These are phyloP conservation scores for Pyricularia grisea DNA, from an alignment of 2,329 filamentous ascomycete genomes.

Conservation along the genomic window DNA sequence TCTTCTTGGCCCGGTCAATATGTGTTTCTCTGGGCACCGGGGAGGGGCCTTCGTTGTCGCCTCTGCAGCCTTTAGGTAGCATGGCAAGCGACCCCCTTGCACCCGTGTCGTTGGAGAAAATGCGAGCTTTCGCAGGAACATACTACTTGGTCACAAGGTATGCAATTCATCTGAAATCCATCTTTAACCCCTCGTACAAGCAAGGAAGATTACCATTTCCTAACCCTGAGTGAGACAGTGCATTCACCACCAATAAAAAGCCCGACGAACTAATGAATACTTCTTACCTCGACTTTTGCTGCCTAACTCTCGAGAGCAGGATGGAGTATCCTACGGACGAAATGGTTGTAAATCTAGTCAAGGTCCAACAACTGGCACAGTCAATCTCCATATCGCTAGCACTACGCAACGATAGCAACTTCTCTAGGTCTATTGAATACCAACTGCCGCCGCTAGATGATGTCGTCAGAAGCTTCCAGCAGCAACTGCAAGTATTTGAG, in stretches of 20 bases:
- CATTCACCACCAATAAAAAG: constrained; percentile 28
- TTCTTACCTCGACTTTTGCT: constrained; percentile 31
- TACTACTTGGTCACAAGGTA: constrained; percentile 36
- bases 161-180: neutral
- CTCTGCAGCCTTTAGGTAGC: neutral
- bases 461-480: constrained; percentile 32
- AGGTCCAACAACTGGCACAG: constrained; percentile 37
- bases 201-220: neutral
- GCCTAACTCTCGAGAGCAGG: constrained; percentile 28
- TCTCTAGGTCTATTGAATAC: neutral
- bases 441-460: constrained; percentile 25
- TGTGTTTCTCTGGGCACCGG: constrained; percentile 30
- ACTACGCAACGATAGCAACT: constrained; percentile 18
- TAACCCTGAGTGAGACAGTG: constrained; percentile 9
- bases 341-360: constrained; percentile 34
- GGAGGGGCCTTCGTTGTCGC: constrained; percentile 12
- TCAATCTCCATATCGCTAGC: constrained; percentile 31
- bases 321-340: constrained; percentile 33
- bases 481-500: constrained; percentile 26
- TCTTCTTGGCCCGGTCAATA: constrained; percentile 38
- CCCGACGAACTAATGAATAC: constrained; percentile 39
- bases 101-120: constrained; percentile 21
- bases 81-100: constrained; percentile 1
- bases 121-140: constrained; percentile 37
- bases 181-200: neutral